A percentile compares a stretch with the other conserved stretches of the same genome.
phyloP scores from a whole-genome alignment of 2,329 filamentous ascomycete species.

The Alternaria viburni region DNA sequence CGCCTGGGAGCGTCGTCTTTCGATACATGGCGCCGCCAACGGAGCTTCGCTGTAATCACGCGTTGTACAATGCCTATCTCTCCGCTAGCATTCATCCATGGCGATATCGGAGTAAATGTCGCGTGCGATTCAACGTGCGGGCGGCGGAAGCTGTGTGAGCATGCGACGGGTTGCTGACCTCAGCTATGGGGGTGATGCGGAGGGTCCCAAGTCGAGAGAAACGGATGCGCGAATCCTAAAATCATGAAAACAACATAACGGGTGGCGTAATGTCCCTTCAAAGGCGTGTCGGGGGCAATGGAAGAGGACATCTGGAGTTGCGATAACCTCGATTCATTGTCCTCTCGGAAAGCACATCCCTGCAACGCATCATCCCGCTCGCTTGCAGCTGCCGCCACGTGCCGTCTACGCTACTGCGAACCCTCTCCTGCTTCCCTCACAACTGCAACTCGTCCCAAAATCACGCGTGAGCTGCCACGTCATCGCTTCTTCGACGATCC shows the following conservation, averaged over 20 bases:
- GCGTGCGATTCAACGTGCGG: constrained; percentile 12
- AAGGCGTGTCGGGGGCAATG: neutral
- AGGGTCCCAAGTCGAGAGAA: neutral
- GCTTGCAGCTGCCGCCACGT: constrained; percentile 9
- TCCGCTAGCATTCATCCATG: constrained; percentile 38
- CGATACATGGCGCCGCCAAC: constrained; percentile 40
- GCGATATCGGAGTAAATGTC: constrained; percentile 11
- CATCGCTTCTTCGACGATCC: neutral
- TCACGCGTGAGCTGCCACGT: neutral
- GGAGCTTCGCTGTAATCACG: constrained; percentile 36
- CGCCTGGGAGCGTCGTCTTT: constrained; percentile 56
- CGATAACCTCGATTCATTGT: neutral
- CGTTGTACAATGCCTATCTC: constrained; percentile 25
- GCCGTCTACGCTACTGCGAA: neutral
- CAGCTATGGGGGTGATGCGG: neutral
- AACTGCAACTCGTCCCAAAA: neutral
- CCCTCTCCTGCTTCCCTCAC: neutral
- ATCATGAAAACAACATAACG: neutral
- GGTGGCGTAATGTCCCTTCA: neutral
- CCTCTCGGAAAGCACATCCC: constrained; percentile 8
- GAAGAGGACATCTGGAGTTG: constrained; percentile 17
- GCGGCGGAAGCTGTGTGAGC: constrained; percentile 16
- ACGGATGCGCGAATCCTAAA: neutral
- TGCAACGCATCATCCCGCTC: constrained; percentile 10
- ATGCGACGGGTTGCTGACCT: constrained; percentile 8